phyloP scores from a whole-genome alignment of 768 basidiomycete genomes.

The Pleurotus tuoliensis region DNA sequence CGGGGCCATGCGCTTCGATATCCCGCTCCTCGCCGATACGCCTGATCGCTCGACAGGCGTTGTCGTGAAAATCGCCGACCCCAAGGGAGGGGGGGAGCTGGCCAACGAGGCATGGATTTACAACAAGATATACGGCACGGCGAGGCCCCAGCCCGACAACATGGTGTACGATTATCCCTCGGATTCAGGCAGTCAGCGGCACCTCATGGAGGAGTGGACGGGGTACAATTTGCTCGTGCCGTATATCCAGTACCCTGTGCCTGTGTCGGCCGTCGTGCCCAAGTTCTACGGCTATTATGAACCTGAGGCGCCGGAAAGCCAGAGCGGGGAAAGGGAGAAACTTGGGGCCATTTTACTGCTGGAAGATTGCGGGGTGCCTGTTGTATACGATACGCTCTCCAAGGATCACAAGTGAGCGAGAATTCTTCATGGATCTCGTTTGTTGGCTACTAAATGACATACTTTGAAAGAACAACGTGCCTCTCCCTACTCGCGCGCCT shows the following conservation, averaged over 20 bases:
- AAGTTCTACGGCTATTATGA: constrained; percentile 49
- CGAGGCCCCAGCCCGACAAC: not conserved
- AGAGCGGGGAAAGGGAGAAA: not conserved
- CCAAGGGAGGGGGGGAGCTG: constrained; percentile 21
- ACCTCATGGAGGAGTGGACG: constrained; percentile 29
- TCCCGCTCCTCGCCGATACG: constrained; percentile 18
- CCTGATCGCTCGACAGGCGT: constrained; percentile 23
- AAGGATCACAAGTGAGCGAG: constrained; percentile 11
- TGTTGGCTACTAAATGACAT: not conserved
- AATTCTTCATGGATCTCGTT: not conserved
- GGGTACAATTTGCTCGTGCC: constrained; percentile 29
- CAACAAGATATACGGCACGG: constrained; percentile 15
- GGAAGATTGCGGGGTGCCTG: constrained; percentile 41
- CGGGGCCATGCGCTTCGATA: constrained; percentile 34
- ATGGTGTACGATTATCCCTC: not conserved
- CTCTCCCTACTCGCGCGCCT: constrained; percentile 35
- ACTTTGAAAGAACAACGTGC: constrained; percentile 14
- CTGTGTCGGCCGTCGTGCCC: constrained; percentile 38
- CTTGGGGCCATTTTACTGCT: constrained; percentile 41
- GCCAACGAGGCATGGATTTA: constrained; percentile 29
- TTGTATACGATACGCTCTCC: constrained; percentile 21
- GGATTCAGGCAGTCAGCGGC: constrained; percentile 14
- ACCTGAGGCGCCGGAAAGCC: constrained; percentile 14
- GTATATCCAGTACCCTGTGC: constrained; percentile 22
- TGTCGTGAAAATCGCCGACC: constrained; percentile 31